A percentile compares a stretch with the other conserved stretches of the same genome.
phyloP scores from a whole-genome alignment of 2,329 filamentous ascomycete genomes.

The Rugonectria rugulosa region DNA sequence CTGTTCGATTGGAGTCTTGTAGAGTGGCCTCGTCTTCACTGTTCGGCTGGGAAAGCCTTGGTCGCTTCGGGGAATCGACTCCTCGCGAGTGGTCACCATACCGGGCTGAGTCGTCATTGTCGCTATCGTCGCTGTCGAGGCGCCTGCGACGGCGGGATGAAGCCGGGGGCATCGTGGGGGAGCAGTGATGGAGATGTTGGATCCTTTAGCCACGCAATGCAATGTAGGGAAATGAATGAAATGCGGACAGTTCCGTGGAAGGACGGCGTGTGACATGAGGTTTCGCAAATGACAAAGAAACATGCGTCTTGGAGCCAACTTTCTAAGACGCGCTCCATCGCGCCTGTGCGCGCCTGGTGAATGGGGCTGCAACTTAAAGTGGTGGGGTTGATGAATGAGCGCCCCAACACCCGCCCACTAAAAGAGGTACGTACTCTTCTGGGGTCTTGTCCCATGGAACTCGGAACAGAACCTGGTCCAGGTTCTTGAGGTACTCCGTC shows the following conservation, averaged over 20 bases:
- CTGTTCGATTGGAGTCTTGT: constrained; percentile 18
- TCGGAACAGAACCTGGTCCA: too few relatives aligned
- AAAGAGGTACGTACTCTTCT: background rate
- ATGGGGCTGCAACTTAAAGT: constrained; percentile 34
- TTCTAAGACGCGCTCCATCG: constrained; percentile 31
- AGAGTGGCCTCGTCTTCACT: constrained; percentile 26
- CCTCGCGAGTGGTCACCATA: constrained; percentile 34
- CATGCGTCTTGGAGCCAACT: background rate
- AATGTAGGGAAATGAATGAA: background rate
- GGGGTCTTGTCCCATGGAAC: background rate
- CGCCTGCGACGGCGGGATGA: constrained; percentile 53
- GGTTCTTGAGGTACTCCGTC: background rate
- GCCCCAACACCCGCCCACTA: background rate
- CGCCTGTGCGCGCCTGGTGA: constrained; percentile 31
- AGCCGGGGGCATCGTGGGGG: constrained; percentile 38
- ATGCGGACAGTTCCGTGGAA: too few relatives aligned
- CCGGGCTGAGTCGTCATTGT: constrained; percentile 41
- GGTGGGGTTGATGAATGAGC: constrained; percentile 27
- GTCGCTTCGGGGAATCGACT: constrained; percentile 47
- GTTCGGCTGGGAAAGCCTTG: constrained; percentile 39
- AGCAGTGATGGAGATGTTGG: background rate
- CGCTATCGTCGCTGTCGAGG: constrained; percentile 50
- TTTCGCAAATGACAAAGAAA: background rate
- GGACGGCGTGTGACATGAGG: background rate
- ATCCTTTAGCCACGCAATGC: background rate